Evolutionary conservation across 768 basidiomycete species (phyloP).

Genomic region (Hortiboletus flavorubellus): DNA sequence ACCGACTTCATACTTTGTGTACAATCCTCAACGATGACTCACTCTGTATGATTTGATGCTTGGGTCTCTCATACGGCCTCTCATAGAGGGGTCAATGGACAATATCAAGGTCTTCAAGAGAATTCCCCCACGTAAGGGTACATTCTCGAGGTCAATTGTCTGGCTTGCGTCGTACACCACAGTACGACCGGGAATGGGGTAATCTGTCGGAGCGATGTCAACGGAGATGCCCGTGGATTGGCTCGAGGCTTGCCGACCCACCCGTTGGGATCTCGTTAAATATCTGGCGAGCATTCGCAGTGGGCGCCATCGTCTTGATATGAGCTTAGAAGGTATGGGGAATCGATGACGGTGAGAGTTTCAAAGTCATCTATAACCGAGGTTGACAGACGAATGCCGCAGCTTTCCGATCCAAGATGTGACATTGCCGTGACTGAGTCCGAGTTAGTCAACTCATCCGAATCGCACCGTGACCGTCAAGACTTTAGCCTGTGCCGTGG

Average conservation of each 20-base stretch:
- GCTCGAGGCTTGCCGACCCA: neutral
- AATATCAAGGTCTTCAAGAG: slow-evolving; percentile 48
- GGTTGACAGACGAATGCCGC: no score
- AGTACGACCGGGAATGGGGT: slow-evolving; percentile 42
- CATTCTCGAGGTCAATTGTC: slow-evolving; percentile 49
- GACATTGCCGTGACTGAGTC: no score
- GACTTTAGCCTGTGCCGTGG: no score
- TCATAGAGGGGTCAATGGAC: slow-evolving; percentile 47
- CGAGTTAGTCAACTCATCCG: no score
- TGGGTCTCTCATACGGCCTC: slow-evolving; percentile 38
- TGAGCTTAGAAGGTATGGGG: neutral
- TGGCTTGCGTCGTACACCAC: slow-evolving; percentile 43
- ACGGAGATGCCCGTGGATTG: neutral
- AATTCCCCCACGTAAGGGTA: slow-evolving; percentile 42
- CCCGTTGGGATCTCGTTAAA: slow-evolving; percentile 36
- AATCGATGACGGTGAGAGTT: neutral
- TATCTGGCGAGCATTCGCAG: slow-evolving; percentile 35
- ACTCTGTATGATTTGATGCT: slow-evolving; percentile 10
- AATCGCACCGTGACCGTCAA: no score
- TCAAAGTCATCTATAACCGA: neutral
- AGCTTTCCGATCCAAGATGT: no score
- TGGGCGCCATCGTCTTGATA: slow-evolving; percentile 5
- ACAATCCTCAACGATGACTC: neutral
- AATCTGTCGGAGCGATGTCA: slow-evolving; percentile 22
- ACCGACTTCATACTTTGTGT: no score